Conservation (phyloP, 2,329 filamentous ascomycete species). For the Orbilia brochopaga region DNA sequence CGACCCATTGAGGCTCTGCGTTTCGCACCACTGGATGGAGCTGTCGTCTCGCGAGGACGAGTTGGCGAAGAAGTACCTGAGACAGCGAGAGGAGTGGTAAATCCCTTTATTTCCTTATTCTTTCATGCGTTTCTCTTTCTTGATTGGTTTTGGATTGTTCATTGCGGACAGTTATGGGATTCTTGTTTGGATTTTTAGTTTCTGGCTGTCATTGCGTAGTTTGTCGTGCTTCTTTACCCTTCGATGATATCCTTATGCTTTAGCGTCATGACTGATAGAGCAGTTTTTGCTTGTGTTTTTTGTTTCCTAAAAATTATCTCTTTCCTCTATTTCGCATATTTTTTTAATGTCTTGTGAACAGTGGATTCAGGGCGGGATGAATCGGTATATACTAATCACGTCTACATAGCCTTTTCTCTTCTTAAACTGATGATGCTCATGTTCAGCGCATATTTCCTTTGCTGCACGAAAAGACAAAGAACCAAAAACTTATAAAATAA, state of each 20-base stretch:
- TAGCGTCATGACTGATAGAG: constrained; percentile 50
- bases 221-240: background rate
- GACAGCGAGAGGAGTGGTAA: constrained; percentile 71
- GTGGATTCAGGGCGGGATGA: constrained; percentile 11
- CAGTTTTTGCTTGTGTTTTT: constrained; percentile 18
- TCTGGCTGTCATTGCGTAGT: constrained; percentile 10
- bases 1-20: constrained; percentile 87
- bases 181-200: background rate
- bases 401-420: constrained; percentile 26
- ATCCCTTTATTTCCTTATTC: constrained; percentile 1
- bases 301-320: constrained; percentile 5
- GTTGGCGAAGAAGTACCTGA: constrained; percentile 79
- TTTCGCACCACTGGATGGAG: constrained; percentile 98
- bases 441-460: constrained; percentile 19
- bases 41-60: constrained; percentile 84
- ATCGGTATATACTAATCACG: constrained; percentile 48
- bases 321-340: constrained; percentile 13
- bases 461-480: constrained; percentile 24
- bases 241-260: constrained; percentile 49
- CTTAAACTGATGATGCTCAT: constrained; percentile 8
- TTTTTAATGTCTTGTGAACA: constrained; percentile 1
- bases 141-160: background rate
- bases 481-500: constrained; percentile 18
- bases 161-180: background rate
- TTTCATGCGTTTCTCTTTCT: constrained; percentile 14